These are phyloP conservation scores for Entomortierella beljakovae DNA, from an alignment of 192 early-diverging fungal species.

Conservation along the genomic window DNA sequence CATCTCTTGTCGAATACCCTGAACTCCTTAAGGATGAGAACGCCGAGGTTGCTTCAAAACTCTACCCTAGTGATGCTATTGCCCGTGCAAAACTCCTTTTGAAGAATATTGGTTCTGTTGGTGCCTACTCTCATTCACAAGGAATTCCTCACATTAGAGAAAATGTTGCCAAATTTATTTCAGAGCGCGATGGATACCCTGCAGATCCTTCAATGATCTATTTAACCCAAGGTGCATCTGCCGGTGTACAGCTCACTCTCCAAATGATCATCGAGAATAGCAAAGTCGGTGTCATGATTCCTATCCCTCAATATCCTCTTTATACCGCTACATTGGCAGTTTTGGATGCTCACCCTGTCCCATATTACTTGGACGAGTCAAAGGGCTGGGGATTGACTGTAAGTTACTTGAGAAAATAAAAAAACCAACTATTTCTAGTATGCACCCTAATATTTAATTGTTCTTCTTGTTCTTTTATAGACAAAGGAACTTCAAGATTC, in stretches of 20 bases:
- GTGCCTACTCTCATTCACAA: constrained; percentile 96
- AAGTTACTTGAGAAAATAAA: constrained; percentile 2
- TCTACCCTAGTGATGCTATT: constrained; percentile 92
- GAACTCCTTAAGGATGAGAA: constrained; percentile 78
- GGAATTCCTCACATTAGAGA: constrained; percentile 87
- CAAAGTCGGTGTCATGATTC: constrained; percentile 97
- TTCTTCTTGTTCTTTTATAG: constrained; percentile 2
- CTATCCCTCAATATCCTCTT: constrained; percentile 98
- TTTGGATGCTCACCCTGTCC: constrained; percentile 87
- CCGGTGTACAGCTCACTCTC: constrained; percentile 93
- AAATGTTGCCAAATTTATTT: constrained; percentile 92
- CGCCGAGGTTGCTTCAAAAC: constrained; percentile 53
- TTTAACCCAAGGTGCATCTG: constrained; percentile 92
- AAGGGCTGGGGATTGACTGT: constrained; percentile 84
- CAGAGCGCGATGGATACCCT: constrained; percentile 92
- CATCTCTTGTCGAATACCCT: constrained; percentile 90
- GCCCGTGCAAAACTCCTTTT: constrained; percentile 82
- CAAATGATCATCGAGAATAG: constrained; percentile 84
- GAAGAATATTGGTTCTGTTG: constrained; percentile 78
- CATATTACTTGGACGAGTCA: constrained; percentile 93
- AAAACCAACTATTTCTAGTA: background rate
- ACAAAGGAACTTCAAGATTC: constrained; percentile 71
- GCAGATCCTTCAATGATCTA: constrained; percentile 88
- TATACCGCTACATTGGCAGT: constrained; percentile 94
- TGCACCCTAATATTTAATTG: background rate